Evolutionary conservation across 2,329 filamentous ascomycete genomes (phyloP), one percentile per base, ranked within the genome.

Genomic region (Cladosporium sp.): DNA sequence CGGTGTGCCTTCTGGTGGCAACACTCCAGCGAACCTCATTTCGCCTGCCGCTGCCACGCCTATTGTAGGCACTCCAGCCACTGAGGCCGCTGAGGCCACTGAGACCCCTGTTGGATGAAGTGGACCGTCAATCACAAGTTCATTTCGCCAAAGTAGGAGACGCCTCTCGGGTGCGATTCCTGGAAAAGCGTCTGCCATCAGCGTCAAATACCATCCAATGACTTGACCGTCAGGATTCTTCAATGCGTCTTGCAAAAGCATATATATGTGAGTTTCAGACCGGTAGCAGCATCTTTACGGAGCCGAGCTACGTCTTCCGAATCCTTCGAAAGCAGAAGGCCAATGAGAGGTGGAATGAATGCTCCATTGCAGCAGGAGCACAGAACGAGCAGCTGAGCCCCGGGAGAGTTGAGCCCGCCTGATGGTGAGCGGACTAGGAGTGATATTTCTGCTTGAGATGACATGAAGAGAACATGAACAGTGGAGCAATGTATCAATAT

Each of bases 1-100:
- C 68, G 78, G 80, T 32, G 69, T 75, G 15, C 55, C 61, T 21
- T 44, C 61, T 64, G 57, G 57, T 30, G 57, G 57, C 12, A 59
- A 59, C 57, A 62, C 59, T 24, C 61, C 61, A 12, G 51, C 51
- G 1, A 57, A 54, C n/a, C 30, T 38, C 7, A 24, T 44, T 26
- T 55, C 61, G 11, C 61, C 61, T 28, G 61, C 51, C 36, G 61
- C 51, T 49, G 61, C 12, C 8, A 64, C 61, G 49, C 26, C 61
- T 44, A 12, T 32, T n/a, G 38, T 15, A 10, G 24, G 24, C 36
- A 64, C 61, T 26, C 61, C 61, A 10, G 21, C 51, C n/a, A 32
- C 26, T 30, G 61, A 64, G 34, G 49, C 36, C 21, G 36, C 61
- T 18, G 24, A 24, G 15, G 21, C 51, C n/a, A 32, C 26, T 30